Evolutionary conservation across 192 early-diverging fungal genomes (phyloP).

Genomic region (Umbelopsis isabellina): DNA sequence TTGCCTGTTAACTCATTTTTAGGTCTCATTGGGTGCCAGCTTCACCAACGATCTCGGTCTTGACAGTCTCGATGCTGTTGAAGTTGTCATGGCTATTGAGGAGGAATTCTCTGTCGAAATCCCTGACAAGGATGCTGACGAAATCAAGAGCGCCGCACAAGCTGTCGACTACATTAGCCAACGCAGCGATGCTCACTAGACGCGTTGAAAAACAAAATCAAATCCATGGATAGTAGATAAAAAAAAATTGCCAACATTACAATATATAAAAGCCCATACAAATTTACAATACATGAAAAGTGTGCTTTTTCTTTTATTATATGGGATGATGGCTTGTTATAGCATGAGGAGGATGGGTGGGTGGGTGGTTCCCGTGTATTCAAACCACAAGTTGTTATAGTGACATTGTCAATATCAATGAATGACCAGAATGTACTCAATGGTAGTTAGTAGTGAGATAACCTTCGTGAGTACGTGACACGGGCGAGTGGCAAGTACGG

Average conservation of each 20-base stretch:
- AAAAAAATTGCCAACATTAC: slow-evolving; percentile 11
- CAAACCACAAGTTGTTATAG: not conserved
- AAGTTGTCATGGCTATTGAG: slow-evolving; percentile 99
- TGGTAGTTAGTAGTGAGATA: too few species aligned
- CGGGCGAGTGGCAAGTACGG: too few species aligned
- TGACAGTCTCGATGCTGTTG: slow-evolving; percentile 96
- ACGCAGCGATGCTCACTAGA: slow-evolving; percentile 76
- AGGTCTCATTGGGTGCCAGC: slow-evolving; percentile 84
- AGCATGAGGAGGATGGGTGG: not conserved
- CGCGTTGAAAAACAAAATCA: slow-evolving; percentile 16
- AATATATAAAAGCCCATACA: slow-evolving; percentile 22
- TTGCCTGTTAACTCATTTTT: not conserved
- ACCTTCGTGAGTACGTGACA: too few species aligned
- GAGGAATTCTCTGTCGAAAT: slow-evolving; percentile 99
- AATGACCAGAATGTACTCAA: too few species aligned
- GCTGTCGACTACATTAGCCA: slow-evolving; percentile 85
- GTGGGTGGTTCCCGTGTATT: not conserved
- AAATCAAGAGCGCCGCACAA: slow-evolving; percentile 86
- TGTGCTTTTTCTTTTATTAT: not conserved
- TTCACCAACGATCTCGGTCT: slow-evolving; percentile 94
- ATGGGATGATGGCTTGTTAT: not conserved
- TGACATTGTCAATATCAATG: too few species aligned
- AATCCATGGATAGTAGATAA: slow-evolving; percentile 30
- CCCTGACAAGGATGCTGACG: slow-evolving; percentile 95
- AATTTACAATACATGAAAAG: slow-evolving; percentile 11